A percentile compares a stretch with the other conserved stretches of the same genome.
Evolutionary conservation across 2,329 filamentous ascomycete genomes (phyloP).

Genomic region (Apiospora pterosperma): DNA sequence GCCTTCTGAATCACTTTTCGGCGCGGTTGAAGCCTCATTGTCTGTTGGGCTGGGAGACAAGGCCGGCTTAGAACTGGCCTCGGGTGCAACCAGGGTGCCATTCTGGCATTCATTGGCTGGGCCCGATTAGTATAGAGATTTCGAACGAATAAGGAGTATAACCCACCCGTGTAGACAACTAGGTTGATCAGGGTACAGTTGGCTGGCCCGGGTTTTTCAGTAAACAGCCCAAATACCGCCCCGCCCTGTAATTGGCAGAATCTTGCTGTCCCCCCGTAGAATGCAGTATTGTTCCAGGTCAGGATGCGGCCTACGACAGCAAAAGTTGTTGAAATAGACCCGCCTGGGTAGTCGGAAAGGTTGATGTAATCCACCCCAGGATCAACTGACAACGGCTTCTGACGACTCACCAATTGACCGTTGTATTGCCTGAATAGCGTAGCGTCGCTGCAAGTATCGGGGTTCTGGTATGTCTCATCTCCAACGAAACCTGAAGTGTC

Average conservation of each 20-base stretch:
- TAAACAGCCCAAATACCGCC: constrained; percentile 3
- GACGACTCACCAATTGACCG: not conserved
- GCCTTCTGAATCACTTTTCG: not conserved
- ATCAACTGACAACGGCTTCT: constrained; percentile 6
- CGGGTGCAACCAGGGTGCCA: not conserved
- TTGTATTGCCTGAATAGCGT: not conserved
- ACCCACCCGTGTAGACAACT: constrained; percentile 5
- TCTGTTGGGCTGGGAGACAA: not conserved
- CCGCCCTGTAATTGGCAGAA: not conserved
- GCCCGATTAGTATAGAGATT: not conserved
- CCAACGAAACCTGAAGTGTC: constrained; percentile 7
- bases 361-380: constrained; percentile 4
- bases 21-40: not conserved
- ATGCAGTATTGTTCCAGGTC: constrained; percentile 5
- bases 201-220: not conserved
- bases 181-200: not conserved
- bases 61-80: not conserved
- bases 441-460: constrained; percentile 2
- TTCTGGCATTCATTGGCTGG: not conserved
- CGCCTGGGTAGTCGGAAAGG: constrained; percentile 1
- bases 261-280: constrained; percentile 6
- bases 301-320: not conserved
- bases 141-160: not conserved
- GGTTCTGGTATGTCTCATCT: not conserved
- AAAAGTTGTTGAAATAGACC: constrained; percentile 7